Conservation (phyloP, 2,329 filamentous ascomycete species). For the Calonectria leucothoes region DNA sequence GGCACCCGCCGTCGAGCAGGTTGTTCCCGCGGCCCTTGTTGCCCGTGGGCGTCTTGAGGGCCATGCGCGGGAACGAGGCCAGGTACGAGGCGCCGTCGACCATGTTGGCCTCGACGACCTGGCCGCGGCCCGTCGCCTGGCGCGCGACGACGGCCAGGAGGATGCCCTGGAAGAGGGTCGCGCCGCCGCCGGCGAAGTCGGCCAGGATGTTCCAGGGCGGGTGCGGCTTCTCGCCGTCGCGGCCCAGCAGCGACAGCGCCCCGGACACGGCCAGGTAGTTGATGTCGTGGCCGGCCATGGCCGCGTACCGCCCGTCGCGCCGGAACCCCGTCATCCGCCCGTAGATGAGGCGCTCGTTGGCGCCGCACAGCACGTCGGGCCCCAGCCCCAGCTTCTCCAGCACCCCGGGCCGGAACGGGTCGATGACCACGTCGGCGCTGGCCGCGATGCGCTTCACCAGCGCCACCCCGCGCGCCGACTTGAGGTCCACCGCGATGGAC, state of each 20-base stretch:
- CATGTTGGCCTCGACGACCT: conserved; percentile 97
- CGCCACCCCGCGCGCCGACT: conserved; percentile 70
- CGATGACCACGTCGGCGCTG: conserved; percentile 88
- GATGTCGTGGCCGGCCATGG: conserved; percentile 96
- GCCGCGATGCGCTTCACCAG: conserved; percentile 74
- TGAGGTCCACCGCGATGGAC: conserved; percentile 84
- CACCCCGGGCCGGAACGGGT: conserved; percentile 92
- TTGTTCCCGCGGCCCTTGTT: conserved; percentile 76
- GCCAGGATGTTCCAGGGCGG: conserved; percentile 87
- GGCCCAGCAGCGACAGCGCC: conserved; percentile 80
- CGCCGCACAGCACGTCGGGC: conserved; percentile 72
- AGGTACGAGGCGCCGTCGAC: conserved; percentile 89
- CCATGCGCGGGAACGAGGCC: conserved; percentile 80
- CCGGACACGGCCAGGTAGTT: conserved; percentile 95
- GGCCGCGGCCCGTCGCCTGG: conserved; percentile 74
- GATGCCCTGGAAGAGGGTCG: conserved; percentile 83
- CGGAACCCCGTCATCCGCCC: conserved; percentile 92
- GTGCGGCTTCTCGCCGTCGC: conserved; percentile 75
- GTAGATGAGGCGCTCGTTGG: conserved; percentile 83
- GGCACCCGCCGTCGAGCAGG: conserved; percentile 83
- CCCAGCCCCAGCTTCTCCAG: conserved; percentile 86
- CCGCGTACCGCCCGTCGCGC: conserved; percentile 83
- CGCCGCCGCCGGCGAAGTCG: conserved; percentile 92
- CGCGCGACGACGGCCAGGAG: conserved; percentile 81
- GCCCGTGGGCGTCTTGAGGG: conserved; percentile 73